A percentile compares a stretch with the other conserved stretches of the same genome.
phyloP scores from a whole-genome alignment of 2,329 filamentous ascomycete species.

The Fusarium bulbicola region DNA sequence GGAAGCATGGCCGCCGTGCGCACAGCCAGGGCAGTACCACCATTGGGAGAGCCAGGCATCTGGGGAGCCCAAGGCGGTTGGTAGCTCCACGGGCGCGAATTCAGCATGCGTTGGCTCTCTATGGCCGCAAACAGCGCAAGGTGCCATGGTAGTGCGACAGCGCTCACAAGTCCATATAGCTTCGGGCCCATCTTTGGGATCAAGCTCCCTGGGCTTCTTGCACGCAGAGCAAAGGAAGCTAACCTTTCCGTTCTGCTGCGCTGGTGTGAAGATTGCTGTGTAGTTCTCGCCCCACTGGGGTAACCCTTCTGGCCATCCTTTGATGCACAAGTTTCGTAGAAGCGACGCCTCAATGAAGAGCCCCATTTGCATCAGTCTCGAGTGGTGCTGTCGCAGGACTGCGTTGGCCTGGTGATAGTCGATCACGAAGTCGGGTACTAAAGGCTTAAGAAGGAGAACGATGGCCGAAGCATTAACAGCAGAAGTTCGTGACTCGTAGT shows the following conservation, averaged over 20 bases:
- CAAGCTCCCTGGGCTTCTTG: constrained; percentile 64
- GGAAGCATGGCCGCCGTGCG: constrained; percentile 69
- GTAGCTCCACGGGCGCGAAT: constrained; percentile 46
- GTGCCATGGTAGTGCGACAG: constrained; percentile 61
- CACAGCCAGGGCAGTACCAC: constrained; percentile 72
- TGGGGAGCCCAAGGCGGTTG: constrained; percentile 39
- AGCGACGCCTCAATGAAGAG: constrained; percentile 69
- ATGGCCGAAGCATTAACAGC: constrained; percentile 69
- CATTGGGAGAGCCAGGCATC: constrained; percentile 55
- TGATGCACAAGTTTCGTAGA: constrained; percentile 67
- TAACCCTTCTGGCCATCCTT: constrained; percentile 63
- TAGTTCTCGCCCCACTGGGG: constrained; percentile 65
- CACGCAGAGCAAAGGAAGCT: constrained; percentile 65
- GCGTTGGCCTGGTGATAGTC: constrained; percentile 64
- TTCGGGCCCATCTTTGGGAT: constrained; percentile 54
- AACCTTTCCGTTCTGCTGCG: constrained; percentile 64
- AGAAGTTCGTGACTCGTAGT: constrained; percentile 65
- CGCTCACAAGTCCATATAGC: constrained; percentile 68
- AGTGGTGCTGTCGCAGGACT: constrained; percentile 68
- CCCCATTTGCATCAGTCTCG: constrained; percentile 66
- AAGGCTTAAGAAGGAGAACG: constrained; percentile 65
- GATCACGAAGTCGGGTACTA: constrained; percentile 64
- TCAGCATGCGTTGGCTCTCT: constrained; percentile 58
- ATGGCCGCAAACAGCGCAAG: constrained; percentile 68
- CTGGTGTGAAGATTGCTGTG: constrained; percentile 60